phyloP scores from a whole-genome alignment of 2,329 filamentous ascomycete species.

The Claviceps lovelessii region DNA sequence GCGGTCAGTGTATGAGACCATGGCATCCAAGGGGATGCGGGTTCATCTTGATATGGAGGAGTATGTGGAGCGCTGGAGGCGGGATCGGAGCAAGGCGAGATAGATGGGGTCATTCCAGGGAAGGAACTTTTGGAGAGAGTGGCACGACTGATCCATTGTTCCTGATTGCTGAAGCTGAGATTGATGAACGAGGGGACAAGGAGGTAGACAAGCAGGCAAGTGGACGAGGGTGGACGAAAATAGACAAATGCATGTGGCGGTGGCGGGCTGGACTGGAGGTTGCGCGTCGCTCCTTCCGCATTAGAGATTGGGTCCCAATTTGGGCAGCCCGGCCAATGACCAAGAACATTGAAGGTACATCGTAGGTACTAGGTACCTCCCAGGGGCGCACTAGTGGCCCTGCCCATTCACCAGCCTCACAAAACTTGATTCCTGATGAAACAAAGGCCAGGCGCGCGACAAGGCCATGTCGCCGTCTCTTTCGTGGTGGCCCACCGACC shows the following conservation, averaged over 20 bases:
- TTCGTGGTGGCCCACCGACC: too few species aligned
- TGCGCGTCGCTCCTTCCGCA: not conserved
- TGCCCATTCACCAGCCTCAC: too few species aligned
- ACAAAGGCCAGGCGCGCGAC: too few species aligned
- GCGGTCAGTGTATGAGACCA: slow-evolving; percentile 31
- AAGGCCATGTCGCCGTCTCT: too few species aligned
- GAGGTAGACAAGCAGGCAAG: not conserved
- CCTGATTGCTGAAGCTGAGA: not conserved
- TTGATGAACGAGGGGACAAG: not conserved
- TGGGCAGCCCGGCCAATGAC: too few species aligned
- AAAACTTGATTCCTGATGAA: too few species aligned
- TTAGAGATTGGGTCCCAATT: not conserved
- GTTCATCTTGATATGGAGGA: slow-evolving; percentile 38
- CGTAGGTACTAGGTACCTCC: too few species aligned
- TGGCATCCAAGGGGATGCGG: slow-evolving; percentile 34
- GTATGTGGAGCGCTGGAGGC: slow-evolving; percentile 24
- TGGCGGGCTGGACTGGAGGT: not conserved
- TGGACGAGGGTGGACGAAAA: too few species aligned
- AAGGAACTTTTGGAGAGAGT: not conserved
- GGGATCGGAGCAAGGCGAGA: slow-evolving; percentile 4
- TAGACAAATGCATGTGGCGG: not conserved
- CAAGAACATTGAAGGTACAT: too few species aligned
- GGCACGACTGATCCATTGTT: not conserved
- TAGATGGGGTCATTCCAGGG: not conserved
- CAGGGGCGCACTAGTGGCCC: too few species aligned